phyloP scores from a whole-genome alignment of 2,329 filamentous ascomycete genomes.

The Pestalotiopsis sp. region DNA sequence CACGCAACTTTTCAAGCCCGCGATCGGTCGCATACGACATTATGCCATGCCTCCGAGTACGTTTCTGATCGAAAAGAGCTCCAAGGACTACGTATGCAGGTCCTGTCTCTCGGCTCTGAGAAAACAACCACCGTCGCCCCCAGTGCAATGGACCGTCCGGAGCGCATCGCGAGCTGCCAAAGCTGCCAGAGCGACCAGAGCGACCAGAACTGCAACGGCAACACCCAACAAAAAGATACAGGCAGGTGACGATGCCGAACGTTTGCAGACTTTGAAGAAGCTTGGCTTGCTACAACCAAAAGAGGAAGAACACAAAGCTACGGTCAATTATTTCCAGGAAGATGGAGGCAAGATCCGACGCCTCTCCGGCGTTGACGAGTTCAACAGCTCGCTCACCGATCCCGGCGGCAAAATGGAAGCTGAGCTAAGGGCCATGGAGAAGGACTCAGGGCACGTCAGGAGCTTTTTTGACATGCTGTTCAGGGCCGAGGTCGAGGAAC shows the following conservation, averaged over 20 bases:
- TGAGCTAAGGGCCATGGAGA: conserved; percentile 41
- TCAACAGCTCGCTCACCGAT: conserved; percentile 40
- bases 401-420: conserved; percentile 39
- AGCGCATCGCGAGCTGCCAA: conserved; percentile 17
- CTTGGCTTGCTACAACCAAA: conserved; percentile 30
- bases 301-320: conserved; percentile 20
- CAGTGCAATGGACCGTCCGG: conserved; percentile 25
- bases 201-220: conserved; percentile 24
- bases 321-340: conserved; percentile 54
- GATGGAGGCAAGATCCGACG: conserved; percentile 39
- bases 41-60: conserved; percentile 30
- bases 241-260: conserved; percentile 28
- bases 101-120: conserved; percentile 30
- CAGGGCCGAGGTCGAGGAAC: conserved; percentile 30
- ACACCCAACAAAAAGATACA: conserved; percentile 8
- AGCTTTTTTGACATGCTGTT: conserved; percentile 28
- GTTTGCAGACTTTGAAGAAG: conserved; percentile 27
- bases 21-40: not conserved
- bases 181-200: not conserved
- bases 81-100: conserved; percentile 33
- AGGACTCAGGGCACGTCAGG: conserved; percentile 33
- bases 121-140: conserved; percentile 19
- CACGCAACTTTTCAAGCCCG: conserved; percentile 9
- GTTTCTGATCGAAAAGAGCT: conserved; percentile 25
- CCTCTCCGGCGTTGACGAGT: conserved; percentile 43